Evolutionary conservation across 768 basidiomycete species (phyloP).

Genomic region (Amanita pseudoporphyria): DNA sequence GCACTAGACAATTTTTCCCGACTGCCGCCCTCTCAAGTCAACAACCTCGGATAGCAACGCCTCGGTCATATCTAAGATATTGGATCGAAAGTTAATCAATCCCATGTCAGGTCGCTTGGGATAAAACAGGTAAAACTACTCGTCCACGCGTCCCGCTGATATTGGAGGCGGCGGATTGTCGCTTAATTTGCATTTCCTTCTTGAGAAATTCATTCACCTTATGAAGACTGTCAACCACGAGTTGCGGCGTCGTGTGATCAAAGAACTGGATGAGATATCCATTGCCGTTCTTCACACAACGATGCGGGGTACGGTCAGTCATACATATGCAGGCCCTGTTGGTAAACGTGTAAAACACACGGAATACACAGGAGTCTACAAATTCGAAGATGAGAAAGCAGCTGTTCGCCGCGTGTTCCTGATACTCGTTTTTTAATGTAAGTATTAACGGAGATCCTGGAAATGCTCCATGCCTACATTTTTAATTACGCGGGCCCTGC

Average conservation of each 20-base stretch:
- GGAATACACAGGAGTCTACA: background rate
- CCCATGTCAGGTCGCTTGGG: background rate
- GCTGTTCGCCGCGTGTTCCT: slow-evolving; percentile 1
- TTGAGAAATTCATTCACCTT: slow-evolving; percentile 6
- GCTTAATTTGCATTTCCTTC: background rate
- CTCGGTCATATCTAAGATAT: slow-evolving; percentile 3
- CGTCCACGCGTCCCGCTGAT: background rate
- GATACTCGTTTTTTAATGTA: background rate
- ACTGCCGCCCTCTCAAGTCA: background rate
- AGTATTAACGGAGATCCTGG: slow-evolving; percentile 1
- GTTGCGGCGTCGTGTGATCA: background rate
- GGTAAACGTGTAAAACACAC: slow-evolving; percentile 2
- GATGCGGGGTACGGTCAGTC: background rate
- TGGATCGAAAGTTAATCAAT: slow-evolving; percentile 1
- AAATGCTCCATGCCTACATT: background rate
- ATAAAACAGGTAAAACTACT: background rate
- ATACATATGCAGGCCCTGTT: background rate
- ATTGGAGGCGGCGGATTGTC: slow-evolving; percentile 1
- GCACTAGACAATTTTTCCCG: background rate
- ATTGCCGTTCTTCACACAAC: background rate
- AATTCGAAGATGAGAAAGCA: background rate
- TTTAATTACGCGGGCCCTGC: slow-evolving; percentile 1
- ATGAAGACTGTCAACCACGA: slow-evolving; percentile 3
- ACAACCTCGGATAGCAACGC: slow-evolving; percentile 1
- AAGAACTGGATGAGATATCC: background rate